phyloP scores from a whole-genome alignment of 441 rosid species.

The Capsella rubella region DNA sequence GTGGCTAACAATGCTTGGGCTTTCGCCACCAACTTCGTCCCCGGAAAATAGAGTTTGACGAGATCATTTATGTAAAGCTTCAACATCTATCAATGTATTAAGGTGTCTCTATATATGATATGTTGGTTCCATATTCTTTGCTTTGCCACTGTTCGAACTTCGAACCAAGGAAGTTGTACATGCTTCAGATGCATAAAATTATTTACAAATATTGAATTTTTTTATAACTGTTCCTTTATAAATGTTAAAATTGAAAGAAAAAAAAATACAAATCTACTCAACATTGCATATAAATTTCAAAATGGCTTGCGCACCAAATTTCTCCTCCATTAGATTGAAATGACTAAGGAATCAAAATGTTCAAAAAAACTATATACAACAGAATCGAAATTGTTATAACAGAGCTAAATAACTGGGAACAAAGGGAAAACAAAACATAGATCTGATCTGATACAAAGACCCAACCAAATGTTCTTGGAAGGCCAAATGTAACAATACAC shows the following conservation, averaged over 20 bases:
- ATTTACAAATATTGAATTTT: neutral
- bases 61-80: neutral
- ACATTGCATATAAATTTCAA: conserved; percentile 21
- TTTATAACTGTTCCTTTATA: neutral
- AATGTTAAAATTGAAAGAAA: neutral
- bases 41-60: conserved; percentile 26
- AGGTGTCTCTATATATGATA: neutral
- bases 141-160: neutral
- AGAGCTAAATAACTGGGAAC: conserved; percentile 6
- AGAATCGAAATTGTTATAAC: conserved; percentile 6
- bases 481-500: conserved; percentile 42
- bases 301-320: conserved; percentile 3
- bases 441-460: conserved; percentile 29
- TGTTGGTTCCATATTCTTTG: neutral
- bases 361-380: conserved; percentile 26
- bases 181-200: neutral
- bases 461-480: conserved; percentile 38
- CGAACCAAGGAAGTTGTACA: neutral
- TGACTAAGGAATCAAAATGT: conserved; percentile 1
- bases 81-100: neutral
- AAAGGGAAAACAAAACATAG: neutral
- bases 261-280: neutral
- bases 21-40: conserved; percentile 42
- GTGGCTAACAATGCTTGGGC: conserved; percentile 74
- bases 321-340: neutral